Evolutionary conservation across 2,329 filamentous ascomycete species (phyloP).

Genomic region (Cladosporium sp.): DNA sequence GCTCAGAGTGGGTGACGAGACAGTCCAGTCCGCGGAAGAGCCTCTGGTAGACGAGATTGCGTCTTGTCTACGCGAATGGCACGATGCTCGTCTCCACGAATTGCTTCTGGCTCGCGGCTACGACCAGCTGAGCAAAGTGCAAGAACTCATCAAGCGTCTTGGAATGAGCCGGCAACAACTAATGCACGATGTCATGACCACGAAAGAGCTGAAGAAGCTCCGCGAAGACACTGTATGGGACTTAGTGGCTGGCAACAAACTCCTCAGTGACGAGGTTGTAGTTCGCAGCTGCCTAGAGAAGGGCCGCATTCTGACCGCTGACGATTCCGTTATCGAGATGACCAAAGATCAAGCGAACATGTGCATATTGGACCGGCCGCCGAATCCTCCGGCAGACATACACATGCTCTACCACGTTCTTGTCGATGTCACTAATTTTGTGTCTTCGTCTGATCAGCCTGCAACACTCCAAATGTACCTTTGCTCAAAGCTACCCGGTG

Average conservation of each 20-base stretch:
- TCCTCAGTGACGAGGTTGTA: constrained; percentile 90
- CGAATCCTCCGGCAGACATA: constrained; percentile 65
- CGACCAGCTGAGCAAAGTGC: constrained; percentile 74
- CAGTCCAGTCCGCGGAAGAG: constrained; percentile 82
- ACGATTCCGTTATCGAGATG: constrained; percentile 90
- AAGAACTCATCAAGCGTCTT: constrained; percentile 75
- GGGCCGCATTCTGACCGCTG: constrained; percentile 82
- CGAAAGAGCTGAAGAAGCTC: constrained; percentile 74
- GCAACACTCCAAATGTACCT: constrained; percentile 77
- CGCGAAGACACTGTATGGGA: constrained; percentile 95
- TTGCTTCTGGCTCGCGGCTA: constrained; percentile 83
- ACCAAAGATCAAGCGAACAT: constrained; percentile 92
- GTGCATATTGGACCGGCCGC: constrained; percentile 86
- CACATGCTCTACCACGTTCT: constrained; percentile 77
- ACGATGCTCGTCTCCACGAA: constrained; percentile 94
- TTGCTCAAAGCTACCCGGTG: constrained; percentile 67
- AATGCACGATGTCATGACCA: constrained; percentile 88
- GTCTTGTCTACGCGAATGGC: constrained; percentile 95
- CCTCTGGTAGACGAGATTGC: constrained; percentile 97
- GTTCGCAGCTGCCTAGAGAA: constrained; percentile 83
- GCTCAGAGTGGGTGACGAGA: constrained; percentile 97
- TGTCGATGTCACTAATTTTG: constrained; percentile 80
- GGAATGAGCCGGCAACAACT: constrained; percentile 86
- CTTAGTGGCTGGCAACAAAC: constrained; percentile 88
- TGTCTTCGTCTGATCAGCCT: constrained; percentile 70